Evolutionary conservation across 305 asterid species (phyloP).

Genomic region (Fraxinus sp.): DNA sequence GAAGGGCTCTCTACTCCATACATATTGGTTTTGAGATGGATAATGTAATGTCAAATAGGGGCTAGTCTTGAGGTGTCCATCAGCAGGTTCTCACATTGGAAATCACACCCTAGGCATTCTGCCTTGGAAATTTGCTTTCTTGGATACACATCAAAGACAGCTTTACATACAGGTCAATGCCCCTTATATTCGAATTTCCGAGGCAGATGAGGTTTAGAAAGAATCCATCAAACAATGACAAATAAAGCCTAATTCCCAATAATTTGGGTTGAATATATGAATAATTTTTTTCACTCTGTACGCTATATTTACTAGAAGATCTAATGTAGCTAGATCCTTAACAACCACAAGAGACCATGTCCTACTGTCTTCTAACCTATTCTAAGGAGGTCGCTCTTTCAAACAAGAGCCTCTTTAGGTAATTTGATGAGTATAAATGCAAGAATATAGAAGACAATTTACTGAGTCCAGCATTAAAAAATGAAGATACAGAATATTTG

Average conservation of each 20-base stretch:
- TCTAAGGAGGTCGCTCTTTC: neutral
- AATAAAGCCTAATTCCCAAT: neutral
- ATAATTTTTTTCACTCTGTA: neutral
- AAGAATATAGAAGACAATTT: neutral
- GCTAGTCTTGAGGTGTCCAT: neutral
- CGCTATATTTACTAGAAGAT: neutral
- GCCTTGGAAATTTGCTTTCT: neutral
- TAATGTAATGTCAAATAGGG: neutral
- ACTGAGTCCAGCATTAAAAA: neutral
- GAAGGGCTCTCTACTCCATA: neutral
- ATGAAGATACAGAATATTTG: neutral
- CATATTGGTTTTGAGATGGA: neutral
- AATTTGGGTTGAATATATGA: neutral
- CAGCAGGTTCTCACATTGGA: neutral
- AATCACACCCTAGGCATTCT: neutral
- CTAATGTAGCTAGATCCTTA: neutral
- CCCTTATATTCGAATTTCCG: neutral
- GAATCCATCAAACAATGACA: neutral
- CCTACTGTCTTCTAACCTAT: neutral
- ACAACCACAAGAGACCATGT: neutral
- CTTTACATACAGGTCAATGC: neutral
- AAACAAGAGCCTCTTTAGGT: neutral
- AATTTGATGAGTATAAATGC: neutral
- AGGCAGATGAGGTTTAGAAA: neutral
- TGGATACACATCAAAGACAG: neutral